Conservation (phyloP, 306 rosid species). For the Cucumis cinereus region DNA sequence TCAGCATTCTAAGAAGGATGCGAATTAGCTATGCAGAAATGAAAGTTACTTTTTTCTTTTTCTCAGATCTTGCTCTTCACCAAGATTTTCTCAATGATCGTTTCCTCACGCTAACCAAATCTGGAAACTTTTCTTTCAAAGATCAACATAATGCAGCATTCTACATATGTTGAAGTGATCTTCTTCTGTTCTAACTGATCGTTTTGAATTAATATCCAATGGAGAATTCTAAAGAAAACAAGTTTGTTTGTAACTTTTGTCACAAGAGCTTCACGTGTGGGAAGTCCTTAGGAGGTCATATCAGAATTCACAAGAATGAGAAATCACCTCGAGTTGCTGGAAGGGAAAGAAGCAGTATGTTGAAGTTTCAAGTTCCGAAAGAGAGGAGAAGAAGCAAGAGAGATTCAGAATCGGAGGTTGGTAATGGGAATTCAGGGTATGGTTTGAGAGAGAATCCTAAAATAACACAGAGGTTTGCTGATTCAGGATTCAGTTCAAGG, state of each 20-base stretch:
- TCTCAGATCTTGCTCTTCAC: slow-evolving; percentile 69
- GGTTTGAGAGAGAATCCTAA: slow-evolving; percentile 72
- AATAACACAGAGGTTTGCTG: slow-evolving; percentile 52
- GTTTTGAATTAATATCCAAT: slow-evolving; percentile 19
- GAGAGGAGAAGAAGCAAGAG: slow-evolving; percentile 35
- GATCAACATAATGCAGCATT: slow-evolving; percentile 27
- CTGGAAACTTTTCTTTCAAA: background rate
- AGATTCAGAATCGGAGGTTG: slow-evolving; percentile 35
- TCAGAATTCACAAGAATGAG: slow-evolving; percentile 53
- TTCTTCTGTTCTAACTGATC: background rate
- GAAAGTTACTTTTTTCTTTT: slow-evolving; percentile 29
- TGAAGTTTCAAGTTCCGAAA: slow-evolving; percentile 22
- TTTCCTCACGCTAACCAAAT: slow-evolving; percentile 12
- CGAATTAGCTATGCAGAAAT: slow-evolving; percentile 8
- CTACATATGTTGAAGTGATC: slow-evolving; percentile 12
- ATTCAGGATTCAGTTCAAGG: slow-evolving; percentile 22
- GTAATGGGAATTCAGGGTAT: slow-evolving; percentile 27
- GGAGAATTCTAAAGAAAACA: slow-evolving; percentile 36
- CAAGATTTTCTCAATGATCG: slow-evolving; percentile 33
- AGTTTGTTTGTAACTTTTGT: slow-evolving; percentile 68
- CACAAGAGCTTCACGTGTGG: slow-evolving; percentile 49
- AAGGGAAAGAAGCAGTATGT: slow-evolving; percentile 4
- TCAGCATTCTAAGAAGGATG: slow-evolving; percentile 16
- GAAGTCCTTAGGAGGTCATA: slow-evolving; percentile 70
- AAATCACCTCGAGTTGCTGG: slow-evolving; percentile 22